Conservation (phyloP, 441 rosid genomes). For the Syzygium syzygioides region DNA sequence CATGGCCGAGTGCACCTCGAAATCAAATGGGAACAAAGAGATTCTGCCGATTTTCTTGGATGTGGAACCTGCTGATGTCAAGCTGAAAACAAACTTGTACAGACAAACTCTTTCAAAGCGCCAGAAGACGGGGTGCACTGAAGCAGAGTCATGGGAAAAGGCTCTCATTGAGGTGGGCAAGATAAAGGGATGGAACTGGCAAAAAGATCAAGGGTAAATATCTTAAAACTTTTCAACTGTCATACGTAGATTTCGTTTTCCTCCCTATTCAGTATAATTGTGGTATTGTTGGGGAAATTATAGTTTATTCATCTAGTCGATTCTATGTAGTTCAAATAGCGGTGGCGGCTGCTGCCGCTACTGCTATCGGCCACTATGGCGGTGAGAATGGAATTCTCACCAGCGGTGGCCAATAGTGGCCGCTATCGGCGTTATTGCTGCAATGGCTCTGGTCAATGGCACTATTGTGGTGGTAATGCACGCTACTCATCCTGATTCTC, state of each 20-base stretch:
- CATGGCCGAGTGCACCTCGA: background rate
- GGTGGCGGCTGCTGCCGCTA: background rate
- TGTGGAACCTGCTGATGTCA: background rate
- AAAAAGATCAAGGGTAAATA: too few relatives aligned
- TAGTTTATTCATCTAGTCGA: background rate
- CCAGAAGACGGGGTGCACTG: rapidly evolving
- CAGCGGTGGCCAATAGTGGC: too few relatives aligned
- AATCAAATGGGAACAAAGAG: background rate
- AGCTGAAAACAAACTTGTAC: background rate
- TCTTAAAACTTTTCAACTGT: too few relatives aligned
- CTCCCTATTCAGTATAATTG: background rate
- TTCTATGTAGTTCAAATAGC: background rate
- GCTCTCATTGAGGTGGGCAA: too few relatives aligned
- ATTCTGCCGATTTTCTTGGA: background rate
- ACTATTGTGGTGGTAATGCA: too few relatives aligned
- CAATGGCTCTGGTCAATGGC: too few relatives aligned
- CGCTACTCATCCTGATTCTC: too few relatives aligned
- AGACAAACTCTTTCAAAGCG: background rate
- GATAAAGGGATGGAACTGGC: background rate
- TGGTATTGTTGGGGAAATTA: background rate
- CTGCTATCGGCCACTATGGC: background rate
- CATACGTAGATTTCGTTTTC: background rate
- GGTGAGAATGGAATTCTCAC: too few relatives aligned
- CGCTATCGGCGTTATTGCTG: too few relatives aligned
- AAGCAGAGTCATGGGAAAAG: background rate